Base-by-base conservation (phyloP, 2,329 filamentous ascomycete species). In the Domatiomyces globalis region DNA sequence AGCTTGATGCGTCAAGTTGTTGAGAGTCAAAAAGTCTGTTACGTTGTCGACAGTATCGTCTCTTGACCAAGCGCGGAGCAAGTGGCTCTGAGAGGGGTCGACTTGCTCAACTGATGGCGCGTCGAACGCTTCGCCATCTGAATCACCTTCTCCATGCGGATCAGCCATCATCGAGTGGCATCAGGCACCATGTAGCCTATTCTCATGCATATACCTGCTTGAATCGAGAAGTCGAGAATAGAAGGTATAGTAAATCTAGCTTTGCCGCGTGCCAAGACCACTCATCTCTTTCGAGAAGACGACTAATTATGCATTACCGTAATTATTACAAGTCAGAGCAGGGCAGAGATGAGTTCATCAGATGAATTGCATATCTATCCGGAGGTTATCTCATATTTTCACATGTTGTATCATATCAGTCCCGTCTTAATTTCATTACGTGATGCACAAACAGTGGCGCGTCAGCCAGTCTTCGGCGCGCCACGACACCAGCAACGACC, bases 401-500 rank as follows among this genome's bases (percentile, higher is more conserved):
- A 39, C 10, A 39, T 15, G 33, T 15, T 39, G 10, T 15, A 39
- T 39, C 33, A 15, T 39, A 39, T 39, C 33, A 15, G 10, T 33
- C 2, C 12, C 33, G 33, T 12, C 29, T 9, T 5, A 12, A 33
- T 33, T 25, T 39, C 33, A 5, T 15, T 39, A 33, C n/a, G 29
- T 33, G 29, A 33, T 29, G 9, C 25, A 29, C 9, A 4, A 12
- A 9, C 4, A 12, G 29, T 33, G 29, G 10, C 9, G 29, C 10
- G 9, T 39, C 33, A 39, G 33, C 33, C 33, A 15, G 33, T 39
- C 33, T 39, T 39, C 15, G 33, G 33, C 45, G 54, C 56, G 29
- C 49, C 55, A 15, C 54, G 53, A 48, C 79, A 83, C 79, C 79
- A 83, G 62, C 79, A 83, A 51, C 71, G 68, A 4, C 70, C 71